Conservation (phyloP, 208 protist genomes). For the Acanthamoeba divionensis region DNA sequence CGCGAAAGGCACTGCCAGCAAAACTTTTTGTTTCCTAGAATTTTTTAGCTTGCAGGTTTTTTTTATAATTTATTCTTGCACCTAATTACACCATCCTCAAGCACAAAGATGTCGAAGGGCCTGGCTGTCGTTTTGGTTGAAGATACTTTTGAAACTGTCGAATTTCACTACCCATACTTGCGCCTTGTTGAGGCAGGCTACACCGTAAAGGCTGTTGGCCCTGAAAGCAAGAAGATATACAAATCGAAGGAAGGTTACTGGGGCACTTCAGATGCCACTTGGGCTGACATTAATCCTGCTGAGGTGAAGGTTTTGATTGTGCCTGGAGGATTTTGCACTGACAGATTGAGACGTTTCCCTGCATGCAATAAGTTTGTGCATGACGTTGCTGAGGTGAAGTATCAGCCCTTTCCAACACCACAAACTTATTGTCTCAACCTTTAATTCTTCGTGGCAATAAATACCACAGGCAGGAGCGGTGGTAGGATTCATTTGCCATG, state of each 20-base stretch:
- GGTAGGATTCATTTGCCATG: constrained; percentile 61
- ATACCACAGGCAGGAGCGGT: constrained; percentile 46
- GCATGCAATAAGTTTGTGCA: constrained; percentile 54
- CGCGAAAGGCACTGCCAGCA: too few relatives aligned
- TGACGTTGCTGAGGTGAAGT: neutral
- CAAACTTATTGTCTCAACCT: neutral
- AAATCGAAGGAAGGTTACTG: constrained; percentile 66
- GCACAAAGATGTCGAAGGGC: constrained; percentile 71
- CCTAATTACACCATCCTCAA: too few relatives aligned
- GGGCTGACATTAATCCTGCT: constrained; percentile 47
- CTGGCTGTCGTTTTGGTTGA: constrained; percentile 57
- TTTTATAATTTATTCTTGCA: neutral
- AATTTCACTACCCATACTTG: constrained; percentile 58
- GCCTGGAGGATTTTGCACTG: constrained; percentile 60
- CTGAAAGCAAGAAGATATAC: constrained; percentile 49
- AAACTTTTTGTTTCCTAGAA: neutral
- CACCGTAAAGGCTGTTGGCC: constrained; percentile 51
- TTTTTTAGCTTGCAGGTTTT: neutral
- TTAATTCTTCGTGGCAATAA: neutral
- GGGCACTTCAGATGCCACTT: constrained; percentile 17
- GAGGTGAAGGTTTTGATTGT: constrained; percentile 46
- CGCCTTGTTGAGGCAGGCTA: constrained; percentile 58
- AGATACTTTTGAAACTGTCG: constrained; percentile 55
- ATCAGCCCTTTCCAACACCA: neutral
- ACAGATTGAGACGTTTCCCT: constrained; percentile 48